Evolutionary conservation across 805 yeast genomes (phyloP).

Genomic region (Ogataea naganishii): DNA sequence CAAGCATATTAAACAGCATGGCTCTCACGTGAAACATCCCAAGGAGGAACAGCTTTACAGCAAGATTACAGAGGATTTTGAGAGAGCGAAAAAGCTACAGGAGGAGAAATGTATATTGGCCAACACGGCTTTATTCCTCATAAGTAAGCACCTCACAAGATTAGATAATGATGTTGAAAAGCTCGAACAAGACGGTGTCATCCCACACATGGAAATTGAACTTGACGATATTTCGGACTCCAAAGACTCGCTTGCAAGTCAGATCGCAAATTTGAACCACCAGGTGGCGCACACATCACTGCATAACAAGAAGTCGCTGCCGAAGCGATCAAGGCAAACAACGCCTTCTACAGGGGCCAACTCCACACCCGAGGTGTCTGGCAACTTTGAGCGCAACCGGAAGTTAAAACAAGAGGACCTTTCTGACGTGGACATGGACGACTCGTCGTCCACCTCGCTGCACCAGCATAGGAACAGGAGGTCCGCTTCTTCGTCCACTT

Average conservation of each 20-base stretch:
- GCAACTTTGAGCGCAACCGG: slow-evolving; percentile 10
- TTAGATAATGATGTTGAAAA: slow-evolving; percentile 70
- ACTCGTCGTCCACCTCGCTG: slow-evolving; percentile 2
- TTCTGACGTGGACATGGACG: slow-evolving; percentile 13
- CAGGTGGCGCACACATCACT: slow-evolving; percentile 13
- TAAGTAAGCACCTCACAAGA: slow-evolving; percentile 64
- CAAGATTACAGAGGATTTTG: slow-evolving; percentile 63
- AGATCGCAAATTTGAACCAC: slow-evolving; percentile 11
- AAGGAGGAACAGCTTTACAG: slow-evolving; percentile 62
- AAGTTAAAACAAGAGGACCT: slow-evolving; percentile 12
- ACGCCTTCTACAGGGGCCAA: slow-evolving; percentile 7
- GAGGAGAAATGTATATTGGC: slow-evolving; percentile 72
- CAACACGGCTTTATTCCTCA: slow-evolving; percentile 71
- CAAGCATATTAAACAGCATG: slow-evolving; percentile 74
- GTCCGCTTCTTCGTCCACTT: too few species aligned
- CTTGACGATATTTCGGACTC: slow-evolving; percentile 7
- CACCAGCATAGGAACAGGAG: not conserved
- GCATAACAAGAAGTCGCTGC: slow-evolving; percentile 9
- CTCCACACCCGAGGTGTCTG: slow-evolving; percentile 3
- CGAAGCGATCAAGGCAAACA: slow-evolving; percentile 11
- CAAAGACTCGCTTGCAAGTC: slow-evolving; percentile 4
- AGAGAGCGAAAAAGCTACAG: slow-evolving; percentile 52
- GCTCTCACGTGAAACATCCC: slow-evolving; percentile 73
- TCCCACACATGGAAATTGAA: slow-evolving; percentile 41
- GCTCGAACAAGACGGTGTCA: slow-evolving; percentile 72